Evolutionary conservation across 495 filamentous ascomycete species (phyloP), one percentile per base, ranked within the genome.

Genomic region (Penicillium crystallinum): DNA sequence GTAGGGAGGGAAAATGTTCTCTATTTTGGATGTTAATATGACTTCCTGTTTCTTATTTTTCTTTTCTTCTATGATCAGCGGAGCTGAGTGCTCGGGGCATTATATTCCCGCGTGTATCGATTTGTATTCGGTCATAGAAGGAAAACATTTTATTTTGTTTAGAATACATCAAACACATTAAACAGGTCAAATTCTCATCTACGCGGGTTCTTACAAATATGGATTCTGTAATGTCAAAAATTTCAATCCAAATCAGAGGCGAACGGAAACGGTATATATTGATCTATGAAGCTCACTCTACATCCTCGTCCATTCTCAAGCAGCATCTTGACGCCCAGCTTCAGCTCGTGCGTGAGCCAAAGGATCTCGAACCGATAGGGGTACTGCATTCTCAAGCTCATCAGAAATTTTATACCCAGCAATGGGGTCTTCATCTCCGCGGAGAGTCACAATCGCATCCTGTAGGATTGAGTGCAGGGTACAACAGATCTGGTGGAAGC

Each of bases 1-100:
- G 73, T 75, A 74, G 68, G 72, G 67, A 73, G 67, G 72, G 68
- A 72, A 75, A 77, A 74, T 66, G 57, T 69, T 71, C 59, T 73
- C 65, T 71, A 67, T 69, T 61, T 73, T 64, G 63, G 66, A 66
- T 75, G 71, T 72, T 74, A 66, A 70, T 74, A 68, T 62, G 63
- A 72, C 67, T 66, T 66, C 66, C 58, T 68, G 58, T 63, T 64
- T 64, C 63, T 58, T 58, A 27, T 27, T 27, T 27, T 27, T 31
- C 2, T 58, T 58, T 61, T 59, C 58, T 67, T 66, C 57, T 55
- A 61, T 66, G 67, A 68, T 57, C 59, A 66, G 46, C 46, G 31
- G 34, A 30, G 34, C 46, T 35, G 46, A 42, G 48, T 50, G n/a
- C 37, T 30, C 17, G 29, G 25, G 39, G 30, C 21, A 34, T 48